Conservation (phyloP, 257 asterid species). For the Solanum bukasovii region DNA sequence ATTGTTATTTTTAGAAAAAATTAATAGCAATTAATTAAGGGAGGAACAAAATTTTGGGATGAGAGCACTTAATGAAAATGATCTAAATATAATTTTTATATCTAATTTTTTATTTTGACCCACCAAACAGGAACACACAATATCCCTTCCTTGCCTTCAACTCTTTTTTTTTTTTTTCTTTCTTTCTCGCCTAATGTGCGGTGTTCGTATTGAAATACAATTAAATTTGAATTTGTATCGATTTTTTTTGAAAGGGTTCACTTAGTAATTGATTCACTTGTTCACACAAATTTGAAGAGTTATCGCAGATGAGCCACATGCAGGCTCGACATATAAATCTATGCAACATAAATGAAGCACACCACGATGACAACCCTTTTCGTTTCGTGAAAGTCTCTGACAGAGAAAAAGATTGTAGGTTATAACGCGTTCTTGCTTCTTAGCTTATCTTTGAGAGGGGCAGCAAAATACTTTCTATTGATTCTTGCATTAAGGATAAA, state of each 20-base stretch:
- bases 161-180: too few relatives aligned
- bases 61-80: not conserved
- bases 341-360: not conserved
- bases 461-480: not conserved
- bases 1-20: not conserved
- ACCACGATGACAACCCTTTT: not conserved
- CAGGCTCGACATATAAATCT: not conserved
- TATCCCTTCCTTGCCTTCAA: not conserved
- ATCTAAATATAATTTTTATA: not conserved
- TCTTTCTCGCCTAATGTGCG: not conserved
- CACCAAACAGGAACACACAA: not conserved
- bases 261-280: not conserved
- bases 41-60: not conserved
- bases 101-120: not conserved
- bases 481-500: not conserved
- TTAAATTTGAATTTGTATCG: not conserved
- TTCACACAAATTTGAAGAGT: not conserved
- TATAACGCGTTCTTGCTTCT: not conserved
- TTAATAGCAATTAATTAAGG: not conserved
- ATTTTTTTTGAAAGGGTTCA: not conserved
- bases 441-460: not conserved
- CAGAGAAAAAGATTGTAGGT: not conserved
- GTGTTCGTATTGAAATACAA: not conserved
- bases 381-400: not conserved
- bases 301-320: not conserved